Percentiles rank a stretch among this genome's conserved stretches.
Evolutionary conservation across 208 protist genomes (phyloP).

Genomic region (Angomonas ambiguus): DNA sequence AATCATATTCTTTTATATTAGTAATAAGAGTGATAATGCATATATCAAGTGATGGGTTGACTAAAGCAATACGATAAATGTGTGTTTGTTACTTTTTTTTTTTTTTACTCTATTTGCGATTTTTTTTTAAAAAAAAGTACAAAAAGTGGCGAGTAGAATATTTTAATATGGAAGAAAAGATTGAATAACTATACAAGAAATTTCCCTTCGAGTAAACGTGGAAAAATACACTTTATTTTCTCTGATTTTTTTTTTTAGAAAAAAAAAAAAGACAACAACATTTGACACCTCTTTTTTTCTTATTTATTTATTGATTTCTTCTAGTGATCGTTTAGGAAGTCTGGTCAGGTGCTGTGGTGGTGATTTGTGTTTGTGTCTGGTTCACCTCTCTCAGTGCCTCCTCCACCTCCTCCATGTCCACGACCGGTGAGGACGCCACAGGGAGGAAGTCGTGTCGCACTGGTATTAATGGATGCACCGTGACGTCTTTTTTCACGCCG

Average conservation of each 20-base stretch:
- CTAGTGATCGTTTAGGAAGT: background rate
- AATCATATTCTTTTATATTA: too few species aligned
- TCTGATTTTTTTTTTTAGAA: background rate
- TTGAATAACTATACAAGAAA: too few species aligned
- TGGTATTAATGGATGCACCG: conserved; percentile 60
- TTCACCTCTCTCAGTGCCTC: conserved; percentile 6
- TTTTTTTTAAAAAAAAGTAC: background rate
- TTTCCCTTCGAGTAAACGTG: too few species aligned
- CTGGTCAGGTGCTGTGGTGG: background rate
- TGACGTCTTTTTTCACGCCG: conserved; percentile 66
- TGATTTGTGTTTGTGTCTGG: background rate
- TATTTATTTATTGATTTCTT: background rate
- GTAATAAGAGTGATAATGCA: too few species aligned
- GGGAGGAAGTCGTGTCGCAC: conserved; percentile 2
- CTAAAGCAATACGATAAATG: too few species aligned
- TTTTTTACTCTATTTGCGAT: conserved; percentile 1
- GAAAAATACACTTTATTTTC: too few species aligned
- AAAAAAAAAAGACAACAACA: too few species aligned
- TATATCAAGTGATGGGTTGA: too few species aligned
- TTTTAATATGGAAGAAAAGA: too few species aligned
- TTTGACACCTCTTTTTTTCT: conserved; percentile 13
- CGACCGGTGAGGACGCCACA: conserved; percentile 11
- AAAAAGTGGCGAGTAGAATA: too few species aligned
- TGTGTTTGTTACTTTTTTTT: too few species aligned
- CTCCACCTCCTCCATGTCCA: conserved; percentile 22